phyloP scores from a whole-genome alignment of 2,329 filamentous ascomycete genomes.

The Thielaviopsis euricoi region DNA sequence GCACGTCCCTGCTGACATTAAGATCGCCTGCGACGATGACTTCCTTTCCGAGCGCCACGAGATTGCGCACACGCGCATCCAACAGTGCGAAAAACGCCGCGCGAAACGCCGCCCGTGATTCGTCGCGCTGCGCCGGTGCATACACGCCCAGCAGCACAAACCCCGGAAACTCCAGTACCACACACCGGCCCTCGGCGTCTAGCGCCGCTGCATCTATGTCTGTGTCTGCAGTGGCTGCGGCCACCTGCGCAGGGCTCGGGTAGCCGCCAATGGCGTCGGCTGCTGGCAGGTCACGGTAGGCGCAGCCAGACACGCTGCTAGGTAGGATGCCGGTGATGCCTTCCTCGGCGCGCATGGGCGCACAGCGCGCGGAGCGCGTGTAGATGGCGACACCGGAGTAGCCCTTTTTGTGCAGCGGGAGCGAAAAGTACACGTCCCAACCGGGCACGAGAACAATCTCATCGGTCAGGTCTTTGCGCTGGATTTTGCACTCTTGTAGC shows the following conservation, averaged over 20 bases:
- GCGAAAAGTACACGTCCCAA: slow-evolving; percentile 92
- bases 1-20: slow-evolving; percentile 54
- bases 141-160: slow-evolving; percentile 92
- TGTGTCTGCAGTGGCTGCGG: slow-evolving; percentile 30
- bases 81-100: slow-evolving; percentile 64
- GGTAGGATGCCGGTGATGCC: slow-evolving; percentile 67
- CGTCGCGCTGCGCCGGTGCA: slow-evolving; percentile 76
- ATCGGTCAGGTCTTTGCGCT: slow-evolving; percentile 77
- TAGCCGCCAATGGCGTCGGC: slow-evolving; percentile 79
- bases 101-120: slow-evolving; percentile 67
- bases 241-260: slow-evolving; percentile 52
- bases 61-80: slow-evolving; percentile 70
- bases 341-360: slow-evolving; percentile 80
- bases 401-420: slow-evolving; percentile 88
- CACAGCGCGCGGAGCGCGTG: slow-evolving; percentile 71
- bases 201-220: slow-evolving; percentile 47
- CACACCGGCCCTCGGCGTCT: slow-evolving; percentile 82
- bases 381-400: slow-evolving; percentile 95
- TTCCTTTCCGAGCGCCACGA: slow-evolving; percentile 62
- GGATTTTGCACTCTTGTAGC: slow-evolving; percentile 94
- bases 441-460: slow-evolving; percentile 92
- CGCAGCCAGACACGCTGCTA: slow-evolving; percentile 53
- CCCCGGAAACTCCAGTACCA: slow-evolving; percentile 82
- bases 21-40: slow-evolving; percentile 79
- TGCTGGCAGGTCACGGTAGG: slow-evolving; percentile 58